phyloP scores from a whole-genome alignment of 2,329 filamentous ascomycete genomes.

The Bipolaris gigantea region DNA sequence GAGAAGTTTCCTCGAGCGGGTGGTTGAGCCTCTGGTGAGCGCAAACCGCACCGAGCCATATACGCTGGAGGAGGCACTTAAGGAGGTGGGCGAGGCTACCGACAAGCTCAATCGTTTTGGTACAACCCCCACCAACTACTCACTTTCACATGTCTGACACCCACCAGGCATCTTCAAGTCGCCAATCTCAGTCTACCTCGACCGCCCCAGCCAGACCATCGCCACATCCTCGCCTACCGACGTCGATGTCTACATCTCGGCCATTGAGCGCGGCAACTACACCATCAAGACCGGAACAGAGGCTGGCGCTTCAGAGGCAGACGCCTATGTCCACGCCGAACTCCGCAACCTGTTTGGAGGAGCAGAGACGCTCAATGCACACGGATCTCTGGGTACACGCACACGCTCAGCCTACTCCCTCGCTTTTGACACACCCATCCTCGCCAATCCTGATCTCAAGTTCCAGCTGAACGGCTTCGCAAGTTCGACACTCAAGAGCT shows the following conservation, averaged over 20 bases:
- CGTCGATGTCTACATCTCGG: conserved; percentile 76
- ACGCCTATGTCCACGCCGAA: conserved; percentile 83
- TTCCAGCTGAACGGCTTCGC: conserved; percentile 78
- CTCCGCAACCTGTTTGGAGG: conserved; percentile 94
- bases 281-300: conserved; percentile 94
- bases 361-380: conserved; percentile 83
- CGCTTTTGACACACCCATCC: conserved; percentile 77
- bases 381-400: conserved; percentile 84
- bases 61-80: conserved; percentile 75
- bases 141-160: conserved; percentile 18
- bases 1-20: conserved; percentile 75
- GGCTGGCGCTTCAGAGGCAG: conserved; percentile 89
- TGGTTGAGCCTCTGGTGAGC: conserved; percentile 77
- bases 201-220: conserved; percentile 70
- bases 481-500: conserved; percentile 84
- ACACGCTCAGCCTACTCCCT: conserved; percentile 91
- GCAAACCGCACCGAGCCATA: conserved; percentile 67
- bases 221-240: conserved; percentile 73
- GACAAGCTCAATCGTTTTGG: conserved; percentile 79
- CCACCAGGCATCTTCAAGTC: conserved; percentile 79
- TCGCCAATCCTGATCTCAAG: conserved; percentile 80
- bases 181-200: conserved; percentile 79
- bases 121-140: conserved; percentile 47
- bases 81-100: conserved; percentile 69
- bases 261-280: conserved; percentile 78